phyloP scores from a whole-genome alignment of 768 basidiomycete genomes.

The Termitomyces sp. region DNA sequence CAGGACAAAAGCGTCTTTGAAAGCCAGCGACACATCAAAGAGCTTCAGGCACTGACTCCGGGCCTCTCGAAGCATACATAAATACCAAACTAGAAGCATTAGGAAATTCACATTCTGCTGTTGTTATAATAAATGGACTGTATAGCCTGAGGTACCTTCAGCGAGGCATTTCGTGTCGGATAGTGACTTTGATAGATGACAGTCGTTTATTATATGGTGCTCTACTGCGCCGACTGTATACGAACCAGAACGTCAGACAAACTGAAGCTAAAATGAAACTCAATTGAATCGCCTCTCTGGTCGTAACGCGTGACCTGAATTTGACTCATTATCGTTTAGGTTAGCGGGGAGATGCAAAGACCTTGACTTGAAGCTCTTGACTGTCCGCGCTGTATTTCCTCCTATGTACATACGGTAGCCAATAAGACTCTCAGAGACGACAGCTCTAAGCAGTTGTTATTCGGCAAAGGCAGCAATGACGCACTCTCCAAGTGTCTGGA shows the following conservation, averaged over 20 bases:
- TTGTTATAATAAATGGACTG: no score
- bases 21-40: neutral
- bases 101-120: neutral
- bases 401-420: neutral
- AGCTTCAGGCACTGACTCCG: neutral
- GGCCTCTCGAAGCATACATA: neutral
- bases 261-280: neutral
- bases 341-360: neutral
- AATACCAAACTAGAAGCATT: neutral
- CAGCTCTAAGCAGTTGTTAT: neutral
- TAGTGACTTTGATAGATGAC: neutral
- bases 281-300: neutral
- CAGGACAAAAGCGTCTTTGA: neutral
- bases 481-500: neutral
- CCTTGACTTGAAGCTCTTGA: neutral
- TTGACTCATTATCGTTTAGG: neutral
- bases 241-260: neutral
- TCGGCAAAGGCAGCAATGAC: slow-evolving; percentile 3
- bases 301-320: neutral
- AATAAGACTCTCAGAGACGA: no score
- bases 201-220: no score
- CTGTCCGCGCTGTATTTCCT: neutral
- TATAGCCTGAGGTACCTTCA: neutral
- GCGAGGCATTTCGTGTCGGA: neutral
- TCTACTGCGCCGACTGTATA: neutral